phyloP scores from a whole-genome alignment of 2,329 filamentous ascomycete genomes.

The Amesomyces nigricolor region DNA sequence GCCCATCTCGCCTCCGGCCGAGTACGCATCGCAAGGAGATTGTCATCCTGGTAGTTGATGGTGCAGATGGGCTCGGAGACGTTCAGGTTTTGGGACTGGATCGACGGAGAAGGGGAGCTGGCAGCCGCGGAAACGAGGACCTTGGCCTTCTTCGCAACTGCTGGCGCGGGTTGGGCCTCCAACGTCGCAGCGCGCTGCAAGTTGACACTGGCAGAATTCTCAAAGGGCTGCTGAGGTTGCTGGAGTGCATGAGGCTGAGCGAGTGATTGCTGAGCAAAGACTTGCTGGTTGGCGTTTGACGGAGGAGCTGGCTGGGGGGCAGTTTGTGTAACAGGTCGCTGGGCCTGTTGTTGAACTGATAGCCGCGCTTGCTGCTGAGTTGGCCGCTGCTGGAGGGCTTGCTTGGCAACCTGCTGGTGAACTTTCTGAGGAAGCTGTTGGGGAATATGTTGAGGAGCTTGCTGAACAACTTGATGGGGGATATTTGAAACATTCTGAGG shows the following conservation, averaged over 20 bases:
- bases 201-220: constrained; percentile 2
- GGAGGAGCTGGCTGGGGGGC: background rate
- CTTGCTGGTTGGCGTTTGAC: background rate
- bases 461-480: constrained; percentile 11
- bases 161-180: constrained; percentile 11
- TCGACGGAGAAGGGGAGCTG: background rate
- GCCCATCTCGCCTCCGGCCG: constrained; percentile 11
- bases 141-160: constrained; percentile 22
- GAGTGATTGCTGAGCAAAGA: background rate
- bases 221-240: background rate
- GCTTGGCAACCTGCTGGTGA: background rate
- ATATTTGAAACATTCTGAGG: constrained; percentile 25
- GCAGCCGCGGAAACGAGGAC: background rate
- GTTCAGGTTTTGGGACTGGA: background rate
- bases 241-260: constrained; percentile 10
- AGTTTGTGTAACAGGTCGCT: background rate
- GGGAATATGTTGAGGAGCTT: constrained; percentile 14
- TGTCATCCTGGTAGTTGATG: constrained; percentile 11
- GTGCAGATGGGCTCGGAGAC: constrained; percentile 1
- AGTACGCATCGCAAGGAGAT: constrained; percentile 11
- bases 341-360: background rate
- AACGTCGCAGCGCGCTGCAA: constrained; percentile 15
- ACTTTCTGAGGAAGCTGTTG: background rate
- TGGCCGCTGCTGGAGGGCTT: constrained; percentile 12
- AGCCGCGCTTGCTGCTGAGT: constrained; percentile 10